phyloP scores from a whole-genome alignment of 148 eudicot genomes.

The Camellia sinensis region DNA sequence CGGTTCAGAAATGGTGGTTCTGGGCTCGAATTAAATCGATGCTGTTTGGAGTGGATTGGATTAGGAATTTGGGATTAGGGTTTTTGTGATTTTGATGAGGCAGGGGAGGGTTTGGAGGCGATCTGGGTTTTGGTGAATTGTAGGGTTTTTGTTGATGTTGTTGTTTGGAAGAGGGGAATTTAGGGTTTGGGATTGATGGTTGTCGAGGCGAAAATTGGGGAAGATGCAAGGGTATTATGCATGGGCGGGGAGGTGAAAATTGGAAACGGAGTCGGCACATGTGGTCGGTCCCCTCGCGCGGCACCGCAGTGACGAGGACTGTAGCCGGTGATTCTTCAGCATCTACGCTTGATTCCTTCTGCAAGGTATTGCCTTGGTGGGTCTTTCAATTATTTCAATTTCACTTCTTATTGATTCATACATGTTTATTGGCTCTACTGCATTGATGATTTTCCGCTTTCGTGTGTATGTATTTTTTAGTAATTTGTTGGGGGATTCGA shows the following conservation, averaged over 20 bases:
- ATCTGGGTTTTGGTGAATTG: conserved; percentile 18
- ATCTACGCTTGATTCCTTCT: conserved; percentile 24
- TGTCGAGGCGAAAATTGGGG: conserved; percentile 21
- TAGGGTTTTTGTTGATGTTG: not conserved
- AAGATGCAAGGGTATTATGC: conserved; percentile 29
- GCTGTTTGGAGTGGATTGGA: not conserved
- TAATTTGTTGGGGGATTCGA: not conserved
- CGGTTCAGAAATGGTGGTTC: conserved; percentile 13
- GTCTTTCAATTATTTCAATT: conserved; percentile 9
- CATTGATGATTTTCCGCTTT: not conserved
- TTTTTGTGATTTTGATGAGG: conserved; percentile 8
- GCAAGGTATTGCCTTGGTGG: conserved; percentile 32
- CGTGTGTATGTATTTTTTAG: not conserved
- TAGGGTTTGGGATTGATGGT: conserved; percentile 25
- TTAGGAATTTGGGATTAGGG: not conserved
- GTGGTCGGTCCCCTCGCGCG: conserved; percentile 36
- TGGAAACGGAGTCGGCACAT: conserved; percentile 39
- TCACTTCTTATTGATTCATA: not conserved
- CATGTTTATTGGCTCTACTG: not conserved
- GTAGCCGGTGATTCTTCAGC: conserved; percentile 24
- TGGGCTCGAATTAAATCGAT: not conserved
- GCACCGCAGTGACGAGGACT: conserved; percentile 20
- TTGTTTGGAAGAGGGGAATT: not conserved
- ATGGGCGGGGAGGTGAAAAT: conserved; percentile 35
- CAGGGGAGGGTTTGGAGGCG: conserved; percentile 4